A percentile compares a stretch with the other conserved stretches of the same genome.
Evolutionary conservation across 495 filamentous ascomycete species (phyloP).

Genomic region (Xylaria nigripes): DNA sequence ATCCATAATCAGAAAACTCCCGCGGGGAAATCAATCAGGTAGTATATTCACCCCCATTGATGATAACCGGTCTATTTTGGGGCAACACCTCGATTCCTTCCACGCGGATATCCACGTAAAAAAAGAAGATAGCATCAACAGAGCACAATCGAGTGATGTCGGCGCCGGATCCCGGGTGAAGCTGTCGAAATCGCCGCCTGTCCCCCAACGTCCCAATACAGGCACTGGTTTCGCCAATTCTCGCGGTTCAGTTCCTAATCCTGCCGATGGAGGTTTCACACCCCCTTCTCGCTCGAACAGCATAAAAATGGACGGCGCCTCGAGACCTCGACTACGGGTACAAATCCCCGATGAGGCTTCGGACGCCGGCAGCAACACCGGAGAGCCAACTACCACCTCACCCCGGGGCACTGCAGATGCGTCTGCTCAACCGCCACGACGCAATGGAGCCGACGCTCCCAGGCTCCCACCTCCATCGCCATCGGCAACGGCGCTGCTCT

Average conservation of each 20-base stretch:
- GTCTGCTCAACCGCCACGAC: slow-evolving; percentile 30
- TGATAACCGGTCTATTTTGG: slow-evolving; percentile 79
- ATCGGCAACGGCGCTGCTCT: slow-evolving; percentile 69
- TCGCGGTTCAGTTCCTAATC: slow-evolving; percentile 47
- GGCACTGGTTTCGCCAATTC: slow-evolving; percentile 33
- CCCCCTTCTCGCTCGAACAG: slow-evolving; percentile 73
- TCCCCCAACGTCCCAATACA: slow-evolving; percentile 39
- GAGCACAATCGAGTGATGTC: slow-evolving; percentile 59
- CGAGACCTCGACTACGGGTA: slow-evolving; percentile 78
- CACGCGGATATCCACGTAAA: slow-evolving; percentile 37
- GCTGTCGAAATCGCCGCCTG: slow-evolving; percentile 41
- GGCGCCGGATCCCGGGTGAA: slow-evolving; percentile 41
- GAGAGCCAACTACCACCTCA: slow-evolving; percentile 53
- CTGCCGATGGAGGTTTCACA: slow-evolving; percentile 46
- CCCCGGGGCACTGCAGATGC: slow-evolving; percentile 58
- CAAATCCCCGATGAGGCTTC: slow-evolving; percentile 90
- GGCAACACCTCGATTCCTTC: slow-evolving; percentile 68
- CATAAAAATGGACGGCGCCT: slow-evolving; percentile 43
- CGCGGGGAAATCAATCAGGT: slow-evolving; percentile 60
- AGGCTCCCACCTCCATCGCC: slow-evolving; percentile 89
- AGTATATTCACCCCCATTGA: slow-evolving; percentile 98
- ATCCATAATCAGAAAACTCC: slow-evolving; percentile 57
- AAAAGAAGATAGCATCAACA: slow-evolving; percentile 30
- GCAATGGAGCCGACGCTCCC: slow-evolving; percentile 46
- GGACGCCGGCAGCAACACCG: slow-evolving; percentile 70